phyloP scores from a whole-genome alignment of 768 basidiomycete species.

The Macrolepiota dolichaula region DNA sequence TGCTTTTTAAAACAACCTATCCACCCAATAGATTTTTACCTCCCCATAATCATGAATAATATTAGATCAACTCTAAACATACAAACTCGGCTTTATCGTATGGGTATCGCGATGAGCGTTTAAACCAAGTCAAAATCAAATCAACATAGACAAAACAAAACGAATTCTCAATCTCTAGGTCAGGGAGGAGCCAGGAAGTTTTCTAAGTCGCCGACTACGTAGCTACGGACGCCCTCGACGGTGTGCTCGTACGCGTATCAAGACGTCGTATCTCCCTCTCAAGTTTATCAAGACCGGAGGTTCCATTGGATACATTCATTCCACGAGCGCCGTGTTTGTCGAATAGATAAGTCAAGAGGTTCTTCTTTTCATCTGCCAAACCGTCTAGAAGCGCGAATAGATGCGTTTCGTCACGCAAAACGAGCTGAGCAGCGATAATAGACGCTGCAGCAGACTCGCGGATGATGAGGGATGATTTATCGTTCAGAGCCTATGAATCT shows the following conservation, averaged over 20 bases:
- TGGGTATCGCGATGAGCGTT: constrained; percentile 4
- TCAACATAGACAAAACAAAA: background rate
- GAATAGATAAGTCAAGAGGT: constrained; percentile 83
- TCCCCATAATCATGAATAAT: constrained; percentile 3
- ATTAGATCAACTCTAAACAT: constrained; percentile 10
- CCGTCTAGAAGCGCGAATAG: constrained; percentile 79
- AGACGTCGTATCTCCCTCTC: constrained; percentile 80
- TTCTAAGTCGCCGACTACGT: background rate
- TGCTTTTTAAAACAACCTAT: background rate
- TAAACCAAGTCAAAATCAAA: background rate
- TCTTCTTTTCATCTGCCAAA: constrained; percentile 88
- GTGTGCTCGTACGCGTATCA: constrained; percentile 77
- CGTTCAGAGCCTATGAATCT: constrained; percentile 53
- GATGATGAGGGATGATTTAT: constrained; percentile 68
- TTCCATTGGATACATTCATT: constrained; percentile 27
- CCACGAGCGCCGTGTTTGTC: constrained; percentile 82
- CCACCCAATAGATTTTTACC: background rate
- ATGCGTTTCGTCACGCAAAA: constrained; percentile 79
- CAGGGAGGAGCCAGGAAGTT: background rate
- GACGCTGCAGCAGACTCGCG: constrained; percentile 80
- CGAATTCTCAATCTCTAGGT: background rate
- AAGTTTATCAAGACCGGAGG: constrained; percentile 62
- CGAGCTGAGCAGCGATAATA: constrained; percentile 81
- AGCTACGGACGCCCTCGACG: constrained; percentile 33
- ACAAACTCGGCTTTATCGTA: constrained; percentile 3